A percentile compares a stretch with the other conserved stretches of the same genome.
Evolutionary conservation across 2,329 filamentous ascomycete species (phyloP).

Genomic region (Byssothecium circinans): DNA sequence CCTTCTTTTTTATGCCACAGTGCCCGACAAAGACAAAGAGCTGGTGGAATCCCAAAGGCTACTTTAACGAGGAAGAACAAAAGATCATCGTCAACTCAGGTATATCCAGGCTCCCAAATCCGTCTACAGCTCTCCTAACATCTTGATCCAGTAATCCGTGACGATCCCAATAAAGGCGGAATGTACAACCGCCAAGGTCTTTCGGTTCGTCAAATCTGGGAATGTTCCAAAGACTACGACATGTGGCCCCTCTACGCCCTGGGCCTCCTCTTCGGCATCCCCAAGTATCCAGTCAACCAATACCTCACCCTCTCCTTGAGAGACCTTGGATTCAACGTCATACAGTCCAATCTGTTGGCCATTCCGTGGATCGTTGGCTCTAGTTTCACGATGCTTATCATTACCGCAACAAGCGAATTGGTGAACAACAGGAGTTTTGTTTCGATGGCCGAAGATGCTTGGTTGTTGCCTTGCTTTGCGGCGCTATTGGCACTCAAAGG

Average conservation of each 20-base stretch:
- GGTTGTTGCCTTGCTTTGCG: conserved; percentile 14
- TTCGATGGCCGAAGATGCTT: conserved; percentile 14
- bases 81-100: conserved; percentile 63
- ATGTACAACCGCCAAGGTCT: conserved; percentile 62
- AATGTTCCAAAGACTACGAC: conserved; percentile 24
- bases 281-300: conserved; percentile 3
- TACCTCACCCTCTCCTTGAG: conserved; percentile 51
- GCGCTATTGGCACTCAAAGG: conserved; percentile 11
- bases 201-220: conserved; percentile 14
- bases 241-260: conserved; percentile 27
- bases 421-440: conserved; percentile 15
- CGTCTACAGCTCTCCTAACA: too few relatives aligned
- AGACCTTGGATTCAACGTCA: conserved; percentile 61
- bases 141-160: too few relatives aligned
- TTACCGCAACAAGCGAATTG: conserved; percentile 13
- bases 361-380: conserved; percentile 46
- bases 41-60: conserved; percentile 50
- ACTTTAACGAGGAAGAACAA: conserved; percentile 66
- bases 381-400: conserved; percentile 14
- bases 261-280: conserved; percentile 17
- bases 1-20: conserved; percentile 36
- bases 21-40: conserved; percentile 60
- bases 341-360: conserved; percentile 63
- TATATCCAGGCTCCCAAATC: too few relatives aligned
- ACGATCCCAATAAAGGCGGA: conserved; percentile 56